Evolutionary conservation across 225 moss, liverwort and hornwort genomes (phyloP), one percentile per base, ranked within the genome.

Genomic region (Pseudisothecium myosuroides): DNA sequence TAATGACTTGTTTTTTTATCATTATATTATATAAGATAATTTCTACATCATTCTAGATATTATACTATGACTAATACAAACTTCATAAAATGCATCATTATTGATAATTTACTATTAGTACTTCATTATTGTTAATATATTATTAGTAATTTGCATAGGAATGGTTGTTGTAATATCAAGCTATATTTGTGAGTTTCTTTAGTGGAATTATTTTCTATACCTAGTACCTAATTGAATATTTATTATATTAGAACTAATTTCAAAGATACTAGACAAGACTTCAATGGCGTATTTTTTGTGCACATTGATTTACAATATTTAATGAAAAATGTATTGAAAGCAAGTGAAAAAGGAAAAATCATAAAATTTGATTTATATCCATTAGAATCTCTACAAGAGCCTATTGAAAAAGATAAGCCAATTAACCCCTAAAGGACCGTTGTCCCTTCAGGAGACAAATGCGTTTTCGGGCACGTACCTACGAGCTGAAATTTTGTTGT

Each of bases 281-380:
- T 29, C 8, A 82, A 60, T 76, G 86, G 41, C 0, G 3, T 82
- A 2, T 28, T 88, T 41, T 75, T 66, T 59, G 66, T 28, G 0
- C 85, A 90, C 18, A 88, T 90, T 75, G 88, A 91, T 76, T 81
- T 91, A 34, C 59, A 11, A 29, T 91, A 88, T 52, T 66, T 91
- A 14, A 88, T 75, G 60, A 91, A 91, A 74, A 66, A 28, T 52
- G 13, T 3, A 5, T 34, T 76, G 22, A 76, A 76, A 76, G 5
- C 22, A 22, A 76, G 14, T 76, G 22, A 52, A 8, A 52, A 76
- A 21, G 8, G 0, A 49, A 75, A 50, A 75, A 32, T 34, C 34
- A 49, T 49, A 19, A 75, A 49, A 75, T 32, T 32, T 75, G 75
- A 61, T 67, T 50, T 85, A 29, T 66, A 66, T 9, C 85, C 88